These are phyloP conservation scores for Smittium culicis DNA, from an alignment of 371 early-diverging fungal species.

Conservation along the genomic window DNA sequence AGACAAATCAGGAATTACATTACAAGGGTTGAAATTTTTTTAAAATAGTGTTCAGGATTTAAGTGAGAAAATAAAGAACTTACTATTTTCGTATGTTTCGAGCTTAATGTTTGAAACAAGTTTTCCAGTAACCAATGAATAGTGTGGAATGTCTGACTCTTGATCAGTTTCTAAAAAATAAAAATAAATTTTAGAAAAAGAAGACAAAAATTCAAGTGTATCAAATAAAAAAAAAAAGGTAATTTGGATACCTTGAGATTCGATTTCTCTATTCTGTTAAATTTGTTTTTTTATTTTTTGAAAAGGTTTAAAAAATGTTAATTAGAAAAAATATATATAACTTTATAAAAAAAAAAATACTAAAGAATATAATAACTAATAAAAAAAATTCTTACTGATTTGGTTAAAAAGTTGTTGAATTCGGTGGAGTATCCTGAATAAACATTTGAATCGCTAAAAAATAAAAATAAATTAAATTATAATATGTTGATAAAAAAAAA, in stretches of 20 bases:
- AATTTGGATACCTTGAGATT: neutral
- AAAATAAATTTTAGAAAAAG: neutral
- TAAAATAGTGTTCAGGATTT: no score
- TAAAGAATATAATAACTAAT: constrained; percentile 20
- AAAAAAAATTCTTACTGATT: constrained; percentile 15
- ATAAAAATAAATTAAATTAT: neutral
- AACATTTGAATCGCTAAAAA: constrained; percentile 56
- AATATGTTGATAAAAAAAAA: neutral
- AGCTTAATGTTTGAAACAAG: constrained; percentile 1
- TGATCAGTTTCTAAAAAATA: constrained; percentile 26
- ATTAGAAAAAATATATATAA: constrained; percentile 11
- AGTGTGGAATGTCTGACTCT: constrained; percentile 65
- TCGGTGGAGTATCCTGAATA: constrained; percentile 54
- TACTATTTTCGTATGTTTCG: neutral
- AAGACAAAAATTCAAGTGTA: neutral
- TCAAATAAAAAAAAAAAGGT: neutral
- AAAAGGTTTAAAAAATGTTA: no score
- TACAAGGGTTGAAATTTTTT: no score
- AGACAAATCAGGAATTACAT: no score
- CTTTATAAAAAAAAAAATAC: constrained; percentile 26
- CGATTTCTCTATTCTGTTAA: neutral
- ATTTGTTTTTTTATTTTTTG: no score
- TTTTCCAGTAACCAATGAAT: constrained; percentile 74
- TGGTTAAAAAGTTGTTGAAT: constrained; percentile 45
- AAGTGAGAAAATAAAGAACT: no score